Percentiles rank a stretch among this genome's conserved stretches.
Conservation (phyloP, 495 filamentous ascomycete species). For the Pseudevernia furfuracea region DNA sequence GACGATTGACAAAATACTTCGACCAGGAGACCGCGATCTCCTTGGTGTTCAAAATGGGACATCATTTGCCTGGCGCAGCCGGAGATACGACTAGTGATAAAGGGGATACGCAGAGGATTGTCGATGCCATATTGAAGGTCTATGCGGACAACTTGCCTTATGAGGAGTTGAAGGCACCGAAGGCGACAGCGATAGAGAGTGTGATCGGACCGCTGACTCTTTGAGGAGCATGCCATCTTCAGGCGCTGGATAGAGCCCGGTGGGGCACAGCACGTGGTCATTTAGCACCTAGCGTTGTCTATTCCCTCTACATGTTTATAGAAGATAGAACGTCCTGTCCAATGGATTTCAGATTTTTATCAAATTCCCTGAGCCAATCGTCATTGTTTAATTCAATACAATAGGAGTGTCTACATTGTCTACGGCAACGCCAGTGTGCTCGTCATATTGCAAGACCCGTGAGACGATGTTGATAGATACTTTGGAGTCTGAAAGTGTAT, state of each 20-base stretch:
- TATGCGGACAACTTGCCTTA: conserved; percentile 11
- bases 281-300: not conserved
- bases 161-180: not conserved
- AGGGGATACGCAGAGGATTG: conserved; percentile 20
- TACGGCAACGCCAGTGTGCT: not conserved
- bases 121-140: conserved; percentile 28
- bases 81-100: conserved; percentile 27
- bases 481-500: not conserved
- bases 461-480: not conserved
- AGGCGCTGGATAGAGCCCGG: not conserved
- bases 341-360: not conserved
- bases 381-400: not conserved
- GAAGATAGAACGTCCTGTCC: not conserved
- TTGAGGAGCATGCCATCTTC: not conserved
- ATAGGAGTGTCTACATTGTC: not conserved
- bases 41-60: conserved; percentile 28
- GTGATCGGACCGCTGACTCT: not conserved
- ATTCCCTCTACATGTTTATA: not conserved
- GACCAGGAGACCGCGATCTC: conserved; percentile 20
- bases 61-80: conserved; percentile 27
- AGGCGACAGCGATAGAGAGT: not conserved
- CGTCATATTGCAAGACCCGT: not conserved
- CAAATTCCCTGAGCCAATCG: not conserved
- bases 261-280: not conserved
- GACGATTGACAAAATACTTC: conserved; percentile 26